Percentiles rank a stretch among this genome's conserved stretches.
Conservation (phyloP, 1,139 yeast genomes). For the Lodderomyces parapsilosis region DNA sequence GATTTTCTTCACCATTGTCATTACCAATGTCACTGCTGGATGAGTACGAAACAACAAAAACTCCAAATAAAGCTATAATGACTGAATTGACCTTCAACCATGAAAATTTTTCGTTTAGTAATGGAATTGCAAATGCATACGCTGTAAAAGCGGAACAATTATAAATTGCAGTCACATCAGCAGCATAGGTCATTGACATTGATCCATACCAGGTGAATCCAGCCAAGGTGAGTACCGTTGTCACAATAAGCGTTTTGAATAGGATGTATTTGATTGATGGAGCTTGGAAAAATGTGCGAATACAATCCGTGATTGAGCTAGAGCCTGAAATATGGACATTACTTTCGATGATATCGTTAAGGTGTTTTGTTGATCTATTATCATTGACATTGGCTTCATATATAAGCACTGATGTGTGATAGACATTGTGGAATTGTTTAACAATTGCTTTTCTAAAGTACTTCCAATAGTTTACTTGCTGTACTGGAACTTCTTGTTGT, state of each 20-base stretch:
- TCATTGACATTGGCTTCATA: constrained; percentile 42
- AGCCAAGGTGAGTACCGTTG: constrained; percentile 66
- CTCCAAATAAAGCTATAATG: constrained; percentile 69
- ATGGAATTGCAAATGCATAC: constrained; percentile 76
- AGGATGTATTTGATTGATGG: constrained; percentile 51
- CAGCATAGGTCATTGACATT: constrained; percentile 76
- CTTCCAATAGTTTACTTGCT: constrained; percentile 20
- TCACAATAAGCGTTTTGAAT: constrained; percentile 42
- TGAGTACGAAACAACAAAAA: constrained; percentile 74
- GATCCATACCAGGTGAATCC: constrained; percentile 88
- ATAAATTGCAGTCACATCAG: constrained; percentile 87
- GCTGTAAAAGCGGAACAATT: constrained; percentile 90
- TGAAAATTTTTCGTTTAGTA: constrained; percentile 64
- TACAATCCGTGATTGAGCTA: constrained; percentile 35
- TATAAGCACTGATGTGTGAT: constrained; percentile 50
- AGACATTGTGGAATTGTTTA: constrained; percentile 50
- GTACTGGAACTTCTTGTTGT: constrained; percentile 14
- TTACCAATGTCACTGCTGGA: not conserved
- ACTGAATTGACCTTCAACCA: constrained; percentile 71
- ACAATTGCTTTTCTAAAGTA: constrained; percentile 44
- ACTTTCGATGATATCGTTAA: constrained; percentile 36
- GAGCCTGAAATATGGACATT: constrained; percentile 43
- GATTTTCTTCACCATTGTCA: constrained; percentile 15
- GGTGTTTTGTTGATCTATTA: constrained; percentile 35
- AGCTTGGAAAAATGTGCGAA: constrained; percentile 36